Conservation (phyloP, 225 moss, liverwort and hornwort species). For the Takakia lepidozioides region DNA sequence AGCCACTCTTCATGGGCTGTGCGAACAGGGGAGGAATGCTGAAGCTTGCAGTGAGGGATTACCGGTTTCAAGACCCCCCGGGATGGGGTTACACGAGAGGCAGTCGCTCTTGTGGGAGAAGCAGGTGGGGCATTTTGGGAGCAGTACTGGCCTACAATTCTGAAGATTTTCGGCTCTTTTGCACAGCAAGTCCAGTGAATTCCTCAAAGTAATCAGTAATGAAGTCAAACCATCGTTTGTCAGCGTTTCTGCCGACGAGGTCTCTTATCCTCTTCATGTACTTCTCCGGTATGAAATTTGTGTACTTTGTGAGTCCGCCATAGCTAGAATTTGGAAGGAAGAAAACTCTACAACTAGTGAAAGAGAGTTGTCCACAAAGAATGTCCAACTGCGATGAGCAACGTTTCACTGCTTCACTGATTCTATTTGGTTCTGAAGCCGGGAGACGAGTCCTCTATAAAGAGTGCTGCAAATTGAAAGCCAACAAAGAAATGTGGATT, state of each 20-base stretch:
- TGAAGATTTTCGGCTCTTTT: conserved; percentile 15
- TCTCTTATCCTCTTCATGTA: conserved; percentile 19
- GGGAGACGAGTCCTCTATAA: no score
- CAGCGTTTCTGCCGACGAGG: conserved; percentile 15
- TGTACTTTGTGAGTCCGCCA: no score
- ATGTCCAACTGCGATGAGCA: no score
- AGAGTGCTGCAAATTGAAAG: no score
- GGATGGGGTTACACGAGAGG: conserved; percentile 21
- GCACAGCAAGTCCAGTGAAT: conserved; percentile 6
- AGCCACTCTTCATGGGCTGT: conserved; percentile 21
- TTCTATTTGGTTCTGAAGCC: no score
- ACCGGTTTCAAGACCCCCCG: conserved; percentile 9
- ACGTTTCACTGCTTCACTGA: no score
- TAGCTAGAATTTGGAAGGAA: no score
- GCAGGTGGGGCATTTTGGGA: conserved; percentile 20
- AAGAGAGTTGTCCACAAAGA: no score
- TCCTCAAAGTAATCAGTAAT: conserved; percentile 15
- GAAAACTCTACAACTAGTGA: no score
- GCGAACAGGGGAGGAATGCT: conserved; percentile 13
- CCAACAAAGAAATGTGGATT: no score
- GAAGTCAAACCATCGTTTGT: conserved; percentile 16
- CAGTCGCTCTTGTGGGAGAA: conserved; percentile 25
- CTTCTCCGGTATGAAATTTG: conserved; percentile 17
- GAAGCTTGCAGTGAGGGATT: conserved; percentile 13
- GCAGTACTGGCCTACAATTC: conserved; percentile 19